Base-by-base conservation (phyloP, 2,329 filamentous ascomycete species). In the Ophiostoma ips region DNA sequence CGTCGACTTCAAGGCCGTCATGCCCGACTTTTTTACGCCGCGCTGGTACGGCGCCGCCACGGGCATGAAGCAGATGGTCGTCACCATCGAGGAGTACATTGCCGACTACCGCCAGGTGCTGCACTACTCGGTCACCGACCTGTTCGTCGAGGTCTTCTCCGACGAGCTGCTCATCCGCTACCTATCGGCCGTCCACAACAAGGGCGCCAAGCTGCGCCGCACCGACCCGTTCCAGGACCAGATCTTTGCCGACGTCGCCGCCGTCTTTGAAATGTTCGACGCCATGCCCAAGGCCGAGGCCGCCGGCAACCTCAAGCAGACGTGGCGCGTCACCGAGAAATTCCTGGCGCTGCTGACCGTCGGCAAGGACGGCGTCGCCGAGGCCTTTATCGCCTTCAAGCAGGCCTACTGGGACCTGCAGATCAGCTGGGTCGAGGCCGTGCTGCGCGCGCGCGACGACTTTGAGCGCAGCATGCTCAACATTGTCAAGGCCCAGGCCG, bases 21-120 rank as follows among this genome's bases (percentile, higher is more conserved):
- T 95, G 62, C 76, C 83, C 41, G 85, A 92, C 56, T 89, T 96
- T 69, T 98, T 96, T 71, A 95, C 89, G 0, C 73, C 80, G 9
- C 78, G 79, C 55, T 98, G 92, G 92, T 98, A 98, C 67, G 56
- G 53, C 47, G 70, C 76, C 38, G 79, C 81, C 60, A 87, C 83
- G 37, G 83, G 85, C 50, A 90, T 98, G 79, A 88, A 88, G 60
- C 87, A 90, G 59, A 95, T 98, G 71, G 84, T 88, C 44, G 87
- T 84, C 24, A 98, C 92, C 0, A 90, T 98, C 62, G 87, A 94
- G 58, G 92, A 96, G 67, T 98, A 98, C 68, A 77, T 96, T 58
- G 69, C 75, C 60, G 90, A 98, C 67, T 95, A 95, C 70, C 76
- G 80, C 53, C 73, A 79, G 48, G 84, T 94, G 18, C 76, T 95